Evolutionary conservation across 106 monocot genomes (phyloP), one percentile per base, ranked within the genome.

Genomic region (Posidonia australis): DNA sequence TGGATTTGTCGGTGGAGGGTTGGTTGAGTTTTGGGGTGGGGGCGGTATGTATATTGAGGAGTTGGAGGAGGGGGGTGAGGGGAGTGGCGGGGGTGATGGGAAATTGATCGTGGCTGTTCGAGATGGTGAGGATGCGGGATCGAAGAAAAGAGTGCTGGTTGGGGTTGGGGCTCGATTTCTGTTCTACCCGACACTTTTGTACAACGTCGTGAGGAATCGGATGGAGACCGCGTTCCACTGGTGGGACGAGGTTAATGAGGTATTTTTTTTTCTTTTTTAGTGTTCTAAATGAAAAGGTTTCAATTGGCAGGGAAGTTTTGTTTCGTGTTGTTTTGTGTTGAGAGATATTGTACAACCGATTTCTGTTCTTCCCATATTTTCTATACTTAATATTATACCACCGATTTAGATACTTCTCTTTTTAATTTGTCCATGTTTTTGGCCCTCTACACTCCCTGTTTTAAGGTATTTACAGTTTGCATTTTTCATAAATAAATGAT

Each of bases 191-290:
- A 92, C 92, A 5, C 74, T 92, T 16, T 43, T 92, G 24, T 92
- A 92, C 65, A 92, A 92, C 71, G 82, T 92, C n/a, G 55, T 84
- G 27, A 62, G 92, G 76, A 87, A 84, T 66, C 81, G 79, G 76
- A 62, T 80, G 47, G 81, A 92, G 76, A 32, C 92, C 20, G 92
- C 82, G 60, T 92, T 92, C 72, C 83, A 80, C 60, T 92, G 92
- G 92, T 92, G 92, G 92, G 92, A 92, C 46, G 67, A 80, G 73
- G 77, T 92, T 16, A 82, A 87, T 74, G 79, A 87, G 84, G 92
- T 92, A n/a, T 55, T 24, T 43, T 53, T 53, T 48, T 0, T 26
- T 16, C 1, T 0, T n/a, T 48, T 46, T 55, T 12, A 20, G 54
- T 36, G 7, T 36, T 36, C 36, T 36, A 7, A 36, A 36, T 36